phyloP scores from a whole-genome alignment of 306 rosid genomes.

The Inga oerstediana region DNA sequence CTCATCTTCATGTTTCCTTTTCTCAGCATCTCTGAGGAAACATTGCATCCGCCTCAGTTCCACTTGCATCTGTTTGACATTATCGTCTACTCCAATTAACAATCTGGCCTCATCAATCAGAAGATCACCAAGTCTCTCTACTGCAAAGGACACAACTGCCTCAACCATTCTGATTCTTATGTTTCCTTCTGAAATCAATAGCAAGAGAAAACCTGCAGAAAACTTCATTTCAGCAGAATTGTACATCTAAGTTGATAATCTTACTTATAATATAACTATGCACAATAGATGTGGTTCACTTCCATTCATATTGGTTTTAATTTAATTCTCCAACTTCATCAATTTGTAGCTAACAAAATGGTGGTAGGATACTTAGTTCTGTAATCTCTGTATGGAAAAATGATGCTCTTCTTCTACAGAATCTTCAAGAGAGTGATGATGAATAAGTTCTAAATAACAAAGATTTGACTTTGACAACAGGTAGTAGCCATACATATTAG shows the following conservation, averaged over 20 bases:
- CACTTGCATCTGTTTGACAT: constrained; percentile 34
- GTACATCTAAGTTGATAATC: background rate
- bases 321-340: background rate
- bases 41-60: constrained; percentile 51
- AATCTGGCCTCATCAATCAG: constrained; percentile 40
- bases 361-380: background rate
- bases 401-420: background rate
- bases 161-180: constrained; percentile 38
- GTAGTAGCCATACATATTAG: background rate
- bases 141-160: constrained; percentile 43
- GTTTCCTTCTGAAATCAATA: background rate
- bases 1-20: constrained; percentile 39
- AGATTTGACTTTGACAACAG: background rate
- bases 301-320: background rate
- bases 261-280: background rate
- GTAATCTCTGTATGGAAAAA: background rate
- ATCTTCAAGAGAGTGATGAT: background rate
- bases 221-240: constrained; percentile 3
- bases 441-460: background rate
- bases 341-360: background rate
- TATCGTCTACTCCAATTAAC: constrained; percentile 34
- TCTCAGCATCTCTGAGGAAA: constrained; percentile 55
- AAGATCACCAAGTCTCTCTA: constrained; percentile 43
- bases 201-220: background rate
- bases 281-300: background rate